Evolutionary conservation across 2,329 filamentous ascomycete species (phyloP).

Genomic region (Apiospora rasikravindrae): DNA sequence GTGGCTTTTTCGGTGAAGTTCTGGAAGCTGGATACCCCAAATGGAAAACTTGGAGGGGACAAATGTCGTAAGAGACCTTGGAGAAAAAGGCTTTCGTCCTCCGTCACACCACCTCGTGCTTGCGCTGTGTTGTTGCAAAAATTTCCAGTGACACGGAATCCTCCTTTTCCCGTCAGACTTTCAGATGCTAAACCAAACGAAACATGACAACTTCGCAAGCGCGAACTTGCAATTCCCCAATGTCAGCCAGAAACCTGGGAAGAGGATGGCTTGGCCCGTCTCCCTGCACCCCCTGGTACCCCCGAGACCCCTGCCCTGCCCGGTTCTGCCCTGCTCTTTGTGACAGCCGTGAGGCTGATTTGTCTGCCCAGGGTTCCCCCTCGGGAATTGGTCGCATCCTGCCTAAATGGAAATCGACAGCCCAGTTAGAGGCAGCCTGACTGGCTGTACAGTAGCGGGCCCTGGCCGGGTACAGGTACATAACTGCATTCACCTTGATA

Average conservation of each 20-base stretch:
- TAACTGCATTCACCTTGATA: not conserved
- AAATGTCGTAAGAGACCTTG: conserved; percentile 16
- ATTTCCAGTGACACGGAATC: conserved; percentile 3
- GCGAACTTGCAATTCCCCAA: not conserved
- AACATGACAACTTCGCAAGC: conserved; percentile 4
- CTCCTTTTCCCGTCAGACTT: not conserved
- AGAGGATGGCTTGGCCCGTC: not conserved
- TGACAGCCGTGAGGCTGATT: conserved; percentile 12
- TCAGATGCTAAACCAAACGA: not conserved
- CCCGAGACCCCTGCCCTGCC: not conserved
- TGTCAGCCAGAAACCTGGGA: conserved; percentile 12
- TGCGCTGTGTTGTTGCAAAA: conserved; percentile 3
- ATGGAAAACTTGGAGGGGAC: conserved; percentile 12
- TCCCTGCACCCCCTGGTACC: not conserved
- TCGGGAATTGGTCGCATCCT: not conserved
- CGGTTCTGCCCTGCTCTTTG: not conserved
- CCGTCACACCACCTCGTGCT: conserved; percentile 11
- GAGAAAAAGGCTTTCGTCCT: not conserved
- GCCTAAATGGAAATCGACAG: conserved; percentile 9
- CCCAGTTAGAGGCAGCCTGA: conserved; percentile 3
- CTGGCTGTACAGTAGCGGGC: conserved; percentile 6
- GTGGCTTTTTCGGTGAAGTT: conserved; percentile 10
- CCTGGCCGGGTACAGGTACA: not conserved
- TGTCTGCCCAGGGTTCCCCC: not conserved
- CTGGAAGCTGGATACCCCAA: conserved; percentile 9